Conservation (phyloP, 148 eudicot genomes). For the Beta vulgaris region DNA sequence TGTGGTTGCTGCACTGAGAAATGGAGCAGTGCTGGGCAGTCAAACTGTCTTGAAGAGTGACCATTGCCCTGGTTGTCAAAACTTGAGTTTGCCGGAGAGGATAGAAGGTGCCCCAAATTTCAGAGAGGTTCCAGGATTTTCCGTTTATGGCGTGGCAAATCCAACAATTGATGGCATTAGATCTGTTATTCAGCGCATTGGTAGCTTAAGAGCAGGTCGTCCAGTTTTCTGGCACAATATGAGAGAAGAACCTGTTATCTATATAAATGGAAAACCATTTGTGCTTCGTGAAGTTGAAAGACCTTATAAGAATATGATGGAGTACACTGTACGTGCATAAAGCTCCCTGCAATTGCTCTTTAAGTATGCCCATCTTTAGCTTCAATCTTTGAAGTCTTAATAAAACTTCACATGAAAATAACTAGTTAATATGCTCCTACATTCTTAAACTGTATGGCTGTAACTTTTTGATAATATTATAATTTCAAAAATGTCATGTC, state of each 20-base stretch:
- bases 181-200: conserved; percentile 80
- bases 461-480: background rate
- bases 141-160: conserved; percentile 95
- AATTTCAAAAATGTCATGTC: background rate
- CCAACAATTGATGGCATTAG: conserved; percentile 89
- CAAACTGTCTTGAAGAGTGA: conserved; percentile 96
- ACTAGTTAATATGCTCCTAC: background rate
- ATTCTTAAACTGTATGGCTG: background rate
- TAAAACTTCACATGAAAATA: background rate
- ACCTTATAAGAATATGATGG: conserved; percentile 94
- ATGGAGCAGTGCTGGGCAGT: conserved; percentile 89
- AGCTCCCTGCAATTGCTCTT: background rate
- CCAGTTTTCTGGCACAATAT: conserved; percentile 96
- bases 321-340: conserved; percentile 65
- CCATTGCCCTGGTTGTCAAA: conserved; percentile 96
- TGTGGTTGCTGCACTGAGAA: conserved; percentile 79
- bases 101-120: conserved; percentile 98
- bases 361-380: conserved; percentile 10
- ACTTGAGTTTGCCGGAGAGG: conserved; percentile 65
- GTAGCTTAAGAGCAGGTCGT: conserved; percentile 64
- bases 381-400: background rate
- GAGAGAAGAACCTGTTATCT: conserved; percentile 97
- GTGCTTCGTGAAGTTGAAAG: conserved; percentile 99
- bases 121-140: conserved; percentile 89
- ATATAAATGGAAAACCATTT: conserved; percentile 93